Evolutionary conservation across 2,329 filamentous ascomycete genomes (phyloP).

Genomic region (Apiospora phragmitis): DNA sequence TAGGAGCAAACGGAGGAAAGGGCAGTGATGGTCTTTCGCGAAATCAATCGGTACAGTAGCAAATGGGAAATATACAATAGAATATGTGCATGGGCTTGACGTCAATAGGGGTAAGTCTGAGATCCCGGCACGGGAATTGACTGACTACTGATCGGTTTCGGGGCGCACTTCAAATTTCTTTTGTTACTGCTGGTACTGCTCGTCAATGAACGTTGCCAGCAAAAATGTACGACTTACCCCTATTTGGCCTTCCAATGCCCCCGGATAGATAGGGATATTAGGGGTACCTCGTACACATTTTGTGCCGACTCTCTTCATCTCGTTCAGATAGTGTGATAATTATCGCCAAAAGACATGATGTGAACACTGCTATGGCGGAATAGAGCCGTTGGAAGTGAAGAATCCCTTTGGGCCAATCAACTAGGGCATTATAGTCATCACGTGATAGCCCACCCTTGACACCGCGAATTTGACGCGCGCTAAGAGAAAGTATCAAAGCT

Average conservation of each 20-base stretch:
- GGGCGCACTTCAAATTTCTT: background rate
- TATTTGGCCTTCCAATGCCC: background rate
- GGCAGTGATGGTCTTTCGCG: background rate
- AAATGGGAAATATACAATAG: background rate
- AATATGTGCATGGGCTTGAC: background rate
- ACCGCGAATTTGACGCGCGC: background rate
- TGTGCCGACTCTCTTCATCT: background rate
- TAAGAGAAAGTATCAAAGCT: background rate
- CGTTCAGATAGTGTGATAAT: background rate
- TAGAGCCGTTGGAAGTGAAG: no score
- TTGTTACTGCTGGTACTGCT: background rate
- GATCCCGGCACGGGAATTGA: background rate
- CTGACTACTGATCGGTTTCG: background rate
- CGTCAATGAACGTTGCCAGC: background rate
- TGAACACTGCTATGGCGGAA: background rate
- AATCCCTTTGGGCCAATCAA: background rate
- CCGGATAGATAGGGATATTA: background rate
- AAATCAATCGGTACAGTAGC: no score
- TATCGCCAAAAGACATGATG: no score
- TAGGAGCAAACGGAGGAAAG: background rate
- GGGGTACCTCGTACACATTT: background rate
- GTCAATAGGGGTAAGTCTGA: background rate
- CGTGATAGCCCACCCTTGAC: background rate
- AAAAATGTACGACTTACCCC: background rate
- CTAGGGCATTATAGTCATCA: background rate